Percentiles rank a stretch among this genome's conserved stretches.
These are phyloP conservation scores for Pleurotus giganteus DNA, from an alignment of 768 basidiomycete species.

Conservation along the genomic window DNA sequence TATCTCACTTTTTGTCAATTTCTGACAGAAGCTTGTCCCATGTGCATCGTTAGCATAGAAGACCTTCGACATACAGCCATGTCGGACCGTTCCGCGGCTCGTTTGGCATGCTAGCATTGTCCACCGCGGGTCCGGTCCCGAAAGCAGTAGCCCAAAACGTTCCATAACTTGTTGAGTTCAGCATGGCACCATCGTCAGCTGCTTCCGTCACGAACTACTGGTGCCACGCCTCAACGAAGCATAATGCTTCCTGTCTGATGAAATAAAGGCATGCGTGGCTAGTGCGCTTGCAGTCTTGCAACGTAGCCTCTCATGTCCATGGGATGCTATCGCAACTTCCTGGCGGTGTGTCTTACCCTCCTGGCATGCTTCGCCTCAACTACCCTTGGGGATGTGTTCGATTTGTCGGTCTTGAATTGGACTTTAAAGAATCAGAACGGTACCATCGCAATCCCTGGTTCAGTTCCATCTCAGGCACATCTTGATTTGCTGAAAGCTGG, in stretches of 20 bases:
- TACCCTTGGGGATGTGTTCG: conserved; percentile 28
- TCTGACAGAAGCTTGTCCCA: too few species aligned
- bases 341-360: not conserved
- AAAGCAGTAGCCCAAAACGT: too few species aligned
- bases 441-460: conserved; percentile 49
- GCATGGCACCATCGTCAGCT: not conserved
- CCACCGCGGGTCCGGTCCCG: too few species aligned
- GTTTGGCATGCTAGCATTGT: too few species aligned
- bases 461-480: conserved; percentile 52
- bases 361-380: not conserved
- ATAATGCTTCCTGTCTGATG: not conserved
- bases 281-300: not conserved
- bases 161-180: too few species aligned
- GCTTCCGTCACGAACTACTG: not conserved
- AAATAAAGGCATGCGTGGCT: not conserved
- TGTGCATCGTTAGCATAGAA: too few species aligned
- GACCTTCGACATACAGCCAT: too few species aligned
- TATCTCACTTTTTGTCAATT: too few species aligned
- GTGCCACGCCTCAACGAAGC: not conserved
- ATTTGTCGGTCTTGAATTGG: conserved; percentile 48
- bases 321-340: not conserved
- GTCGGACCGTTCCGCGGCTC: too few species aligned
- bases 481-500: conserved; percentile 51
- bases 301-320: not conserved
- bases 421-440: conserved; percentile 53